Conservation (phyloP, 257 asterid species). For the Ajuga chamaepitys region DNA sequence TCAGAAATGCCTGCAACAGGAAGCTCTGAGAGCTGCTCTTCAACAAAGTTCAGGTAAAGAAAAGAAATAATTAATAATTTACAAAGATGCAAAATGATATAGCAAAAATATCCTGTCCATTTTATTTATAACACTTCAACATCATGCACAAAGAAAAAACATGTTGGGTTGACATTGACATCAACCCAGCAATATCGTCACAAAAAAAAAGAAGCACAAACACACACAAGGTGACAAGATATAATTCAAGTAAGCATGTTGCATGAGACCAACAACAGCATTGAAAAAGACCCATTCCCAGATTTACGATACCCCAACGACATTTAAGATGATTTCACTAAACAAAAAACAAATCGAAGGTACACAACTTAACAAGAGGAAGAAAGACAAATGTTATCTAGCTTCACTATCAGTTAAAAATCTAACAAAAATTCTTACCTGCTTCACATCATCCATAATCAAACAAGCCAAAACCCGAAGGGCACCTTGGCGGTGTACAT, state of each 20-base stretch:
- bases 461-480: constrained; percentile 86
- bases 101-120: not conserved
- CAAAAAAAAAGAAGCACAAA: not conserved
- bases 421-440: too few species aligned
- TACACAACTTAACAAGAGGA: constrained; percentile 5
- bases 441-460: constrained; percentile 81
- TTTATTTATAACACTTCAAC: not conserved
- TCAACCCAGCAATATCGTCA: not conserved
- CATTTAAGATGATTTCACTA: not conserved
- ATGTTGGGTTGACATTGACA: not conserved
- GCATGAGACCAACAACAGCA: not conserved
- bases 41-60: not conserved
- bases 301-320: not conserved
- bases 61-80: not conserved
- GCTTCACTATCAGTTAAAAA: not conserved
- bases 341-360: constrained; percentile 6
- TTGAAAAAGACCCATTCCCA: not conserved
- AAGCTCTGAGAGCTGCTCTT: not conserved
- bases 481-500: constrained; percentile 80
- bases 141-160: constrained; percentile 4
- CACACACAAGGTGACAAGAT: not conserved
- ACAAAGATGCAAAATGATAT: not conserved
- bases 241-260: not conserved
- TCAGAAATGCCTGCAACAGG: not conserved
- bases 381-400: not conserved